Base-by-base conservation (phyloP, 257 asterid species). In the Nicotiana knightiana region DNA sequence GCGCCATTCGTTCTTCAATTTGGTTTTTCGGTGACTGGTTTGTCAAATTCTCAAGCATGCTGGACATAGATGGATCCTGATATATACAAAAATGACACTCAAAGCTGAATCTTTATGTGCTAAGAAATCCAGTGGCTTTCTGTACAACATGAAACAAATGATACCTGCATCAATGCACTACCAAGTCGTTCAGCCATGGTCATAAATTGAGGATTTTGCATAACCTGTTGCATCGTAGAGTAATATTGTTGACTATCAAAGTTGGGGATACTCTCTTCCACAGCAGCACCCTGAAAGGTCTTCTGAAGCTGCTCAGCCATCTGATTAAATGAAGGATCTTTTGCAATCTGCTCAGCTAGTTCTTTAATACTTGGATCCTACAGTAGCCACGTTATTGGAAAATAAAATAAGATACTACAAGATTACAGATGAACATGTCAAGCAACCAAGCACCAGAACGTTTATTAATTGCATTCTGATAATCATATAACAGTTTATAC, bases 221-320 rank as follows among this genome's bases (percentile, higher is more conserved):
- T 93, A 79, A 95, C 99, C 85, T 95, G 96, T 84, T 95, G 99
- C 96, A 95, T 93, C 4, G 99, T 92, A 30, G 92, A 83, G 80
- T 89, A 89, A 84, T 95, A 95, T 83, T 93, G 94, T 58, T 91
- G 97, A 8, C 97, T 86, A 76, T 95, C 98, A 83, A 95, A 91
- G 84, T 90, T 93, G 82, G 99, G 99, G 77, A 91, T 82, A 55
- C 90, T 91, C 43, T 91, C 94, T 62, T 89, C 93, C 83, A 81
- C 90, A 24, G 93, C 61, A 80, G 89, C 88, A 78, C 94, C 97
- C 84, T 96, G 99, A 84, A 96, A 88, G 65, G 97, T 91, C 87
- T 92, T 89, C 90, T 93, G 98, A 80, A 96, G 97, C 89, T 93
- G 98, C 87, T 93, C 94, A 5, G 99, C 99, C 99, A 96, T 93